Conservation (phyloP, 371 early-diverging fungal species). For the Rhizopus arrhizus region DNA sequence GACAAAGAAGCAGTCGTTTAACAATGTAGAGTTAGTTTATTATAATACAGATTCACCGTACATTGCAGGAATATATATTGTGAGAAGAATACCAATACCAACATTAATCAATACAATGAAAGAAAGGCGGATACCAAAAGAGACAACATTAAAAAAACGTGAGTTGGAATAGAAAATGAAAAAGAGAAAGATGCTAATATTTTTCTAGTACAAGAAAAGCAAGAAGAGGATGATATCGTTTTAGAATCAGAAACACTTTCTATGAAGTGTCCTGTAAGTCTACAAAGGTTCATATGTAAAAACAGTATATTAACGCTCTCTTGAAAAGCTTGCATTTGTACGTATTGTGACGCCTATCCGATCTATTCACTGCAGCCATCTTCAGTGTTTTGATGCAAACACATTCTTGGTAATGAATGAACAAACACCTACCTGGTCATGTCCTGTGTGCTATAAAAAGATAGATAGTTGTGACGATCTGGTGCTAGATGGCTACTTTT, state of each 20-base stretch:
- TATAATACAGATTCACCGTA: conserved; percentile 56
- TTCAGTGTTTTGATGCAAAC: conserved; percentile 77
- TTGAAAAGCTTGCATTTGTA: conserved; percentile 56
- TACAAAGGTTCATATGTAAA: no score
- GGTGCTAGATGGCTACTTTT: conserved; percentile 69
- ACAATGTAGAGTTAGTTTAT: conserved; percentile 61
- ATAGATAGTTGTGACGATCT: conserved; percentile 64
- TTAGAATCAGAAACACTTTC: conserved; percentile 59
- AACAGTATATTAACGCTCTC: not conserved
- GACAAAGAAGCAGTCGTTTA: conserved; percentile 31
- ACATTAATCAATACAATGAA: conserved; percentile 48
- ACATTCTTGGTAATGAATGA: conserved; percentile 72
- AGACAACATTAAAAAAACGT: conserved; percentile 51
- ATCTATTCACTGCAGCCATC: conserved; percentile 62
- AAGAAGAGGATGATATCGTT: conserved; percentile 58
- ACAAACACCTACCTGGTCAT: conserved; percentile 71
- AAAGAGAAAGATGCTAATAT: not conserved
- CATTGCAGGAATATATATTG: conserved; percentile 44
- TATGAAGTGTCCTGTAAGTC: conserved; percentile 59
- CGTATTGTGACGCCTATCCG: conserved; percentile 68
- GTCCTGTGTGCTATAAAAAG: conserved; percentile 70
- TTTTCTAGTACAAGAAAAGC: conserved; percentile 31
- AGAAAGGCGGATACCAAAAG: conserved; percentile 46
- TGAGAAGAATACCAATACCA: conserved; percentile 32
- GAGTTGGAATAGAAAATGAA: conserved; percentile 23